Percentiles rank a stretch among this genome's conserved stretches.
phyloP scores from a whole-genome alignment of 202 grass and related monocot genomes.

The Zoysia matrella region DNA sequence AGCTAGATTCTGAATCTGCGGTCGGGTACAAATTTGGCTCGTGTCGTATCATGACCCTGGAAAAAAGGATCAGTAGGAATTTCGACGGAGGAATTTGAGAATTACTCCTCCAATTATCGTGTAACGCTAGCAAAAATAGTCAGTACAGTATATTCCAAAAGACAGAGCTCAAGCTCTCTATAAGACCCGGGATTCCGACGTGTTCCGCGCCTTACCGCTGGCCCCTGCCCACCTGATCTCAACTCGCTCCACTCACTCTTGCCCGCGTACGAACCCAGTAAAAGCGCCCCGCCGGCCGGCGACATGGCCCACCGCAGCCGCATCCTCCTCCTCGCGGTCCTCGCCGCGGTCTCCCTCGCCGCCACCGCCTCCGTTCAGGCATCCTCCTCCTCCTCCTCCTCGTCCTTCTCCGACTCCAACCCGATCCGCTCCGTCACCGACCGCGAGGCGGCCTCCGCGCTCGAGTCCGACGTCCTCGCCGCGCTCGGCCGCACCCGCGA shows the following conservation, averaged over 20 bases:
- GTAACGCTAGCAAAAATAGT: neutral
- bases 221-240: neutral
- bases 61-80: too few species aligned
- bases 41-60: too few species aligned
- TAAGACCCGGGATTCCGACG: conserved; percentile 12
- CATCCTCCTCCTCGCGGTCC: conserved; percentile 30
- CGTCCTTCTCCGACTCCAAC: conserved; percentile 63
- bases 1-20: too few species aligned
- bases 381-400: conserved; percentile 33
- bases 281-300: conserved; percentile 4
- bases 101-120: neutral
- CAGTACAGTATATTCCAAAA: neutral
- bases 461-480: conserved; percentile 68
- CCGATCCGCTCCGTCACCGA: conserved; percentile 83
- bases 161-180: neutral
- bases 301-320: conserved; percentile 55
- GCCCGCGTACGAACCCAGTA: neutral
- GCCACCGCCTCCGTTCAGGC: conserved; percentile 15
- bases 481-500: conserved; percentile 76
- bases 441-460: conserved; percentile 47
- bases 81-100: too few species aligned
- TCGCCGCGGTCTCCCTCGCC: conserved; percentile 30
- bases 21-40: too few species aligned
- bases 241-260: neutral
- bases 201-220: neutral